phyloP scores from a whole-genome alignment of 805 yeast genomes.

The Hanseniaspora clermontiae region DNA sequence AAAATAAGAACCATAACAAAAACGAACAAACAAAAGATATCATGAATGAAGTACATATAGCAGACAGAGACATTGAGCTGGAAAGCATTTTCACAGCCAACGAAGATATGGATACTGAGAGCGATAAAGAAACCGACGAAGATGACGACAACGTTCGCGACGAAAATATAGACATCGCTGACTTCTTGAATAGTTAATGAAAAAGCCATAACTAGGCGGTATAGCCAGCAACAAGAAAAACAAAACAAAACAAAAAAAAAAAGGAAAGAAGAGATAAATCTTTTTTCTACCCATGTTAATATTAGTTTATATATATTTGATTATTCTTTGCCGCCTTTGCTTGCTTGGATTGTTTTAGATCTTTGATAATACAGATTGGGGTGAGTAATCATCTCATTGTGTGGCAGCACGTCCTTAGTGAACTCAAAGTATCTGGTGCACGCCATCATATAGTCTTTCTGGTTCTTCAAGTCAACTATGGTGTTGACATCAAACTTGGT shows the following conservation, averaged over 20 bases:
- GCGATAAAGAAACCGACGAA: neutral
- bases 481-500: slow-evolving; percentile 37
- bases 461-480: slow-evolving; percentile 54
- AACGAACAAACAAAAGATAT: neutral
- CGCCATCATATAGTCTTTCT: slow-evolving; percentile 68
- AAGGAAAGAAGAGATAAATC: too few relatives aligned
- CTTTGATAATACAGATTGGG: slow-evolving; percentile 83
- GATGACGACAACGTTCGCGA: neutral
- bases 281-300: too few relatives aligned
- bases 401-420: slow-evolving; percentile 37
- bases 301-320: neutral
- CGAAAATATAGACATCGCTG: neutral
- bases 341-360: slow-evolving; percentile 42
- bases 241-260: too few relatives aligned
- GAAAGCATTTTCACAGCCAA: neutral
- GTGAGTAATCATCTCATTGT: slow-evolving; percentile 57
- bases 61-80: neutral
- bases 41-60: neutral
- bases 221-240: too few relatives aligned
- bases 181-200: neutral
- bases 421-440: slow-evolving; percentile 81
- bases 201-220: neutral
- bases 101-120: neutral
- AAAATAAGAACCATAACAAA: neutral
- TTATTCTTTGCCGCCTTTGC: neutral